Conservation (phyloP, 257 asterid genomes). For the Forsythia viridissima region DNA sequence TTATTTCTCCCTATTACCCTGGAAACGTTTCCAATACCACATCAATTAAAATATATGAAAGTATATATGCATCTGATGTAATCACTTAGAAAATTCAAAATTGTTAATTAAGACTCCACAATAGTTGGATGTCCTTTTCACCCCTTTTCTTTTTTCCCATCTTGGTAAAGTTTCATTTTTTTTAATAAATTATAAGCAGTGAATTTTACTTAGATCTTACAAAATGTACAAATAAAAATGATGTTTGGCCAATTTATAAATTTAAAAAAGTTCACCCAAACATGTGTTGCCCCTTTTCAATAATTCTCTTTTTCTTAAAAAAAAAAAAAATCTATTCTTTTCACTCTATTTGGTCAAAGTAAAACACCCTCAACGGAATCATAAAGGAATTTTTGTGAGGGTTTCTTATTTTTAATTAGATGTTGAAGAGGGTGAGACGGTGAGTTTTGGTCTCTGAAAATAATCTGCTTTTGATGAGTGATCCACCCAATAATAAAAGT, state of each 20-base stretch:
- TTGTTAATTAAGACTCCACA: conserved; percentile 20
- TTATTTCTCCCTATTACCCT: neutral
- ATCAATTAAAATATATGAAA: no score
- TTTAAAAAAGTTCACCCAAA: no score
- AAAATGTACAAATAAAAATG: no score
- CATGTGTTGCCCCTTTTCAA: neutral
- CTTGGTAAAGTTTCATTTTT: neutral
- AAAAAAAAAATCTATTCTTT: neutral
- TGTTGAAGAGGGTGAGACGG: conserved; percentile 27
- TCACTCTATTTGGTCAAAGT: neutral
- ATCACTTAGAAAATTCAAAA: neutral
- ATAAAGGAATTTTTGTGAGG: neutral
- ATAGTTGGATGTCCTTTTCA: conserved; percentile 29
- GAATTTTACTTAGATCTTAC: no score
- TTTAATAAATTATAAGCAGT: no score
- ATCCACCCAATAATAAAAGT: conserved; percentile 57
- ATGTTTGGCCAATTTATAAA: no score
- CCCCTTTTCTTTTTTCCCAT: neutral
- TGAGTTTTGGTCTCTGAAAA: conserved; percentile 26
- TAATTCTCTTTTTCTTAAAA: neutral
- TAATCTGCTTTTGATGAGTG: conserved; percentile 44
- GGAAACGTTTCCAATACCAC: no score
- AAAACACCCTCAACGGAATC: neutral
- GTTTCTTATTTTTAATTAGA: neutral
- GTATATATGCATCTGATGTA: neutral